A percentile compares a stretch with the other conserved stretches of the same genome.
Evolutionary conservation across 2,329 filamentous ascomycete genomes (phyloP).

Genomic region (Calonectria honghensis): DNA sequence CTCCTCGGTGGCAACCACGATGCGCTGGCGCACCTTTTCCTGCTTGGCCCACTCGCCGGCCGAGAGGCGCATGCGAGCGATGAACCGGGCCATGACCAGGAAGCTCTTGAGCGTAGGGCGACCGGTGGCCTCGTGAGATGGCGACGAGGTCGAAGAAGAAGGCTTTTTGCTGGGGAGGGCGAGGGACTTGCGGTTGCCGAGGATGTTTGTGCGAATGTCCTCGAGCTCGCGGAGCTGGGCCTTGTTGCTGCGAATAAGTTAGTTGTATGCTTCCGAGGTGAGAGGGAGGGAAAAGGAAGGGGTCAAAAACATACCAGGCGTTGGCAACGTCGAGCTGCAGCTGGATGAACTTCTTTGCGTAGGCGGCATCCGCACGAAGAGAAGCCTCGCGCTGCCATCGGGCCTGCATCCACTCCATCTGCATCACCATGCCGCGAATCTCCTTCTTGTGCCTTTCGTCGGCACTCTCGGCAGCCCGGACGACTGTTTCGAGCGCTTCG

Average conservation of each 20-base stretch:
- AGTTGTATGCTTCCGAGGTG: conserved; percentile 19
- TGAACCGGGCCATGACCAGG: conserved; percentile 70
- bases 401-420: conserved; percentile 93
- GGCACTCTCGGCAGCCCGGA: conserved; percentile 75
- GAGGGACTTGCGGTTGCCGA: conserved; percentile 62
- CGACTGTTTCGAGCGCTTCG: conserved; percentile 74
- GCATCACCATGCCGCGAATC: conserved; percentile 87
- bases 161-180: conserved; percentile 53
- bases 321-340: conserved; percentile 88
- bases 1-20: conserved; percentile 70
- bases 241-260: conserved; percentile 81
- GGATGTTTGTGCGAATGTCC: conserved; percentile 77
- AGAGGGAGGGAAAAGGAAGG: conserved; percentile 7
- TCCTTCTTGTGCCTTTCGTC: conserved; percentile 84
- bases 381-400: conserved; percentile 86
- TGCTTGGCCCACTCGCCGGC: conserved; percentile 71
- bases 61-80: conserved; percentile 70
- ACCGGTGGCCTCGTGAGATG: conserved; percentile 35
- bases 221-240: conserved; percentile 90
- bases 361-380: conserved; percentile 87
- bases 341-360: conserved; percentile 89
- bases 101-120: conserved; percentile 65
- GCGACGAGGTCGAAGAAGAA: conserved; percentile 30
- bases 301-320: conserved; percentile 83
- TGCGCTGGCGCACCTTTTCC: conserved; percentile 68